Evolutionary conservation across 306 rosid genomes (phyloP), one percentile per base, ranked within the genome.

Genomic region (Dryas drummondii): DNA sequence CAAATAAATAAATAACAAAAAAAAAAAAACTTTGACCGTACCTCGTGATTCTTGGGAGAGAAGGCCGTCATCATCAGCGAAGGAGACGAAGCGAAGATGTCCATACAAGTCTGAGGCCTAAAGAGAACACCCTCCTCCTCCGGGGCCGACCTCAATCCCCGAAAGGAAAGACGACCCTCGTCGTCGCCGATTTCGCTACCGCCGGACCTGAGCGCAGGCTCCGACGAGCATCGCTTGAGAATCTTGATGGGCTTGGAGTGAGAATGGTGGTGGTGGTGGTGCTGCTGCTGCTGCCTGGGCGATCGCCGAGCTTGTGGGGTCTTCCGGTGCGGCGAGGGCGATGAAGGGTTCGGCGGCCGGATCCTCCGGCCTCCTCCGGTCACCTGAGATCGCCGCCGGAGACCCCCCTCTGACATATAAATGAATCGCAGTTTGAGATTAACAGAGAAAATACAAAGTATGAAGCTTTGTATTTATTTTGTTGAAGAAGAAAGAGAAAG

Each of bases 211-310:
- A 88, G 79, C 47, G 66, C 58, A 4, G 97, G 97, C 44, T 86
- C 96, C 19, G 97, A 92, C 1, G 73, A 84, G 75, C 87, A 81
- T 1, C 96, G 93, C 69, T 84, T 85, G 55, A 92, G 68, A 68
- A 76, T 79, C 72, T 49, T 71, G 7, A 71, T 1, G 17, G 86
- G 76, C 79, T 79, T 89, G 4, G 88, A 78, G 15, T 50, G 42
- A 42, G 10, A 16, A 32, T 19, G 37, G 7, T 59, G 44, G n/a
- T 50, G 42, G 65, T 26, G 44, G 40, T 19, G 37, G 3, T 59
- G 44, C 17, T 10, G 88, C 58, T 64, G 37, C 3, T 59, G 44
- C 17, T 5, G 87, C 58, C 60, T 73, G 22, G 77, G 58, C 7
- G 84, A 77, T 56, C 82, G 77, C 17, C 76, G 82, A 41, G 71